Percentiles rank a stretch among this genome's conserved stretches.
Conservation (phyloP, 768 basidiomycete species). For the Hygrophorus pudorinus region DNA sequence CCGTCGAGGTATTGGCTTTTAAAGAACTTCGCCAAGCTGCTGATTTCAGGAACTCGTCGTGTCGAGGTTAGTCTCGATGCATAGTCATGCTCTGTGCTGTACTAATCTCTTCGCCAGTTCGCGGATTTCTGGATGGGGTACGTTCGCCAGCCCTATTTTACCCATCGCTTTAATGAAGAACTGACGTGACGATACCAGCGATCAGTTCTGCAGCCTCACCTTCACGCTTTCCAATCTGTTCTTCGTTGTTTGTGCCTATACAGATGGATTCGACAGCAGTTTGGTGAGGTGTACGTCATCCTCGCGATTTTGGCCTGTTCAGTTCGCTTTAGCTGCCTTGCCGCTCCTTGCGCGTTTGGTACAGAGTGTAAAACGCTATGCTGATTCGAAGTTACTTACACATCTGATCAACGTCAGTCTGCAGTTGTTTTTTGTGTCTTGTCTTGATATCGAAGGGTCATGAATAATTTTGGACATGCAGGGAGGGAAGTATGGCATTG, state of each 20-base stretch:
- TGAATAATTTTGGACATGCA: constrained; percentile 19
- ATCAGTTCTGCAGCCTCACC: constrained; percentile 72
- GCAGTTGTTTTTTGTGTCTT: background rate
- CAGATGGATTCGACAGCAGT: constrained; percentile 36
- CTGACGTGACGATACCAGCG: constrained; percentile 30
- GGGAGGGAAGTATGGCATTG: constrained; percentile 78
- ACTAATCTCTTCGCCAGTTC: constrained; percentile 34
- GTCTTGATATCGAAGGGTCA: background rate
- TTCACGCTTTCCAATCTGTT: constrained; percentile 72
- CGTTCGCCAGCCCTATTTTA: constrained; percentile 11
- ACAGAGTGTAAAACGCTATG: constrained; percentile 82
- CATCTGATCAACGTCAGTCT: constrained; percentile 78
- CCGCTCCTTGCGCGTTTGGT: constrained; percentile 72
- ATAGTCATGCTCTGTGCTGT: background rate
- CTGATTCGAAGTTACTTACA: constrained; percentile 58
- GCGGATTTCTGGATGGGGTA: constrained; percentile 87
- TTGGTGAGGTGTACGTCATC: constrained; percentile 32
- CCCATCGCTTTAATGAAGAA: background rate
- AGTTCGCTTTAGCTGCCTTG: constrained; percentile 47
- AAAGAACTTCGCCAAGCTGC: constrained; percentile 49
- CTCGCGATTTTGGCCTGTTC: constrained; percentile 48
- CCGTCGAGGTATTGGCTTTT: constrained; percentile 77
- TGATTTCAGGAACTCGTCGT: constrained; percentile 55
- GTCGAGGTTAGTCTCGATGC: constrained; percentile 53
- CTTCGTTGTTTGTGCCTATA: constrained; percentile 68